Evolutionary conservation across 2,329 filamentous ascomycete species (phyloP), one percentile per base, ranked within the genome.

Genomic region (Colletotrichum eleusines): DNA sequence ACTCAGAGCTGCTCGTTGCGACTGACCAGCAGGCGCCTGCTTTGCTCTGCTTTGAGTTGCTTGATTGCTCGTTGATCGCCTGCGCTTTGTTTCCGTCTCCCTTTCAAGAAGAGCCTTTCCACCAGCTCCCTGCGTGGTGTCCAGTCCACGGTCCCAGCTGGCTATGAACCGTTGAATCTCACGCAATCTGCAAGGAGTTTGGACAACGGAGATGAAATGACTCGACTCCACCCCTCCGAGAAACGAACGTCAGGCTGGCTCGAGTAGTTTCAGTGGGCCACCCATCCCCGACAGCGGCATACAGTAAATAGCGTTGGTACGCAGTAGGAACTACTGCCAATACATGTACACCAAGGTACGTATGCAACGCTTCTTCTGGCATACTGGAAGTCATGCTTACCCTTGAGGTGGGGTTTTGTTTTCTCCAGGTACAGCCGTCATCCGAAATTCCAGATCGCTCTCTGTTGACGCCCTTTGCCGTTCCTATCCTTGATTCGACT

Each of bases 171-270:
- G 31, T 31, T 53, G 53, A 16, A 51, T 26, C 51, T 42, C 28
- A 48, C 64, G 59, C 16, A 54, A 48, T 60, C 69, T 71, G 69
- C 59, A 71, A 63, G 69, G 69, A 71, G 59, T 42, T 69, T 46
- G 54, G 69, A 59, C n/a, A 53, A 68, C 64, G 64, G 64, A 71
- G 69, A 71, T 71, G 69, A 71, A 44, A 67, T 51, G 68, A 71
- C 53, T 46, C 57, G 48, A 69, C 55, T 14, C 66, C 46, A 38
- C 62, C 51, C 54, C n/a, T n/a, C 18, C 31, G 4, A 55, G 48
- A 66, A 40, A 33, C 55, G 50, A 38, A 70, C 31, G 55, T 20
- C 54, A 57, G 57, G 57, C 57, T 51, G 50, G 42, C 67, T 70
- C 50, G 67, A 44, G 53, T 58, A 58, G 48, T 62, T 71, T 58